Conservation (phyloP, 116 monocot genomes). For the Posidonia oceanica region DNA sequence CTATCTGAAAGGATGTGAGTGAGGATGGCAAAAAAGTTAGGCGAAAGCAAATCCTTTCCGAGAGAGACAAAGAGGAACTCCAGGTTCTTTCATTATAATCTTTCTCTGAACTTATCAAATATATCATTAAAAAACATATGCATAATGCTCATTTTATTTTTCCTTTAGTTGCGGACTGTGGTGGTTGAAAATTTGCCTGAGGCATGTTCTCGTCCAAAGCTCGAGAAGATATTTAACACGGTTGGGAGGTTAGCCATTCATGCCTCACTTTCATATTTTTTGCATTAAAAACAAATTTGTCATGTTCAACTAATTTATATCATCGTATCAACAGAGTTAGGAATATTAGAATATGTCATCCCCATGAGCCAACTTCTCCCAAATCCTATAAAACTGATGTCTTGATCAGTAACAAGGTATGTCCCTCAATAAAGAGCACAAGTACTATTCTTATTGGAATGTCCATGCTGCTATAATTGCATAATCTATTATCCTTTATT, state of each 20-base stretch:
- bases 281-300: neutral
- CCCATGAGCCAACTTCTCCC: constrained; percentile 45
- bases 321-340: constrained; percentile 32
- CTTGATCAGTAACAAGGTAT: constrained; percentile 74
- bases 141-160: neutral
- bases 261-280: neutral
- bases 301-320: neutral
- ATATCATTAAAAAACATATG: neutral
- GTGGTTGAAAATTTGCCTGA: constrained; percentile 74
- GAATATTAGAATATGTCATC: constrained; percentile 67
- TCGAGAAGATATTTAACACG: constrained; percentile 64
- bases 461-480: too few species aligned
- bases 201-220: constrained; percentile 43
- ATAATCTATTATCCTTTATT: too few species aligned
- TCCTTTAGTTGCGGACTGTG: constrained; percentile 50
- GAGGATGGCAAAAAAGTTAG: constrained; percentile 71
- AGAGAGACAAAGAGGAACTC: constrained; percentile 60
- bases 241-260: constrained; percentile 41
- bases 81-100: constrained; percentile 29
- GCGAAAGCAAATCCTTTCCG: constrained; percentile 47
- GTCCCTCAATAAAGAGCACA: neutral
- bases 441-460: too few species aligned
- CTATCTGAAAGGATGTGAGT: constrained; percentile 36
- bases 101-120: neutral
- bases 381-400: constrained; percentile 45